Percentiles rank a stretch among this genome's conserved stretches.
Evolutionary conservation across 768 basidiomycete species (phyloP).

Genomic region (Xerocomellus dryophilus): DNA sequence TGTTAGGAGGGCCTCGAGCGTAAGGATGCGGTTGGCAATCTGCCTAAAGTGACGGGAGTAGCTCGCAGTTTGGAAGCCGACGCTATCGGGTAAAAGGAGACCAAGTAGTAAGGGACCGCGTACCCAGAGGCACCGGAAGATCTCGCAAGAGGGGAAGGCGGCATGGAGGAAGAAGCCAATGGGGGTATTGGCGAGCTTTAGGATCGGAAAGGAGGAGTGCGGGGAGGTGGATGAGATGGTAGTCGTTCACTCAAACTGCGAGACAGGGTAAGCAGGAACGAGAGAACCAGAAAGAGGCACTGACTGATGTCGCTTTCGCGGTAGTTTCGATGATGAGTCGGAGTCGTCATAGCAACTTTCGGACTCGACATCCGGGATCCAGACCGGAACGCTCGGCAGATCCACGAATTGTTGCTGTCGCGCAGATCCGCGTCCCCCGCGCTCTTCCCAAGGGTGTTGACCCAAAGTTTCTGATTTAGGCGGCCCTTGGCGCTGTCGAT

Average conservation of each 20-base stretch:
- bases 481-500: too few relatives aligned
- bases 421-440: too few relatives aligned
- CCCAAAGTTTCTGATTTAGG: too few relatives aligned
- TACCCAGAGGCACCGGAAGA: slow-evolving; percentile 87
- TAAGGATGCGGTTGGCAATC: slow-evolving; percentile 76
- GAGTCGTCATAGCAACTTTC: too few relatives aligned
- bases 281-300: slow-evolving; percentile 11
- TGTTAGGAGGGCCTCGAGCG: slow-evolving; percentile 79
- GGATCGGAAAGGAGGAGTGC: slow-evolving; percentile 68
- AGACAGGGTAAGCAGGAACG: neutral
- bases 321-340: too few relatives aligned
- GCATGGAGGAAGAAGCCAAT: slow-evolving; percentile 94
- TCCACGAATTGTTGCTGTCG: too few relatives aligned
- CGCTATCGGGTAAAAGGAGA: slow-evolving; percentile 45
- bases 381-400: too few relatives aligned
- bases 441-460: too few relatives aligned
- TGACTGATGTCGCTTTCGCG: slow-evolving; percentile 40
- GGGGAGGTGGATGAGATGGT: slow-evolving; percentile 93
- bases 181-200: slow-evolving; percentile 40
- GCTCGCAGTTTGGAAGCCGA: too few relatives aligned
- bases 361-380: too few relatives aligned
- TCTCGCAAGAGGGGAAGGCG: slow-evolving; percentile 93
- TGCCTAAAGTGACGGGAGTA: slow-evolving; percentile 83
- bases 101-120: slow-evolving; percentile 75
- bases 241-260: slow-evolving; percentile 85